Evolutionary conservation across 2,329 filamentous ascomycete genomes (phyloP).

Genomic region (Aspergillus transmontanensis): DNA sequence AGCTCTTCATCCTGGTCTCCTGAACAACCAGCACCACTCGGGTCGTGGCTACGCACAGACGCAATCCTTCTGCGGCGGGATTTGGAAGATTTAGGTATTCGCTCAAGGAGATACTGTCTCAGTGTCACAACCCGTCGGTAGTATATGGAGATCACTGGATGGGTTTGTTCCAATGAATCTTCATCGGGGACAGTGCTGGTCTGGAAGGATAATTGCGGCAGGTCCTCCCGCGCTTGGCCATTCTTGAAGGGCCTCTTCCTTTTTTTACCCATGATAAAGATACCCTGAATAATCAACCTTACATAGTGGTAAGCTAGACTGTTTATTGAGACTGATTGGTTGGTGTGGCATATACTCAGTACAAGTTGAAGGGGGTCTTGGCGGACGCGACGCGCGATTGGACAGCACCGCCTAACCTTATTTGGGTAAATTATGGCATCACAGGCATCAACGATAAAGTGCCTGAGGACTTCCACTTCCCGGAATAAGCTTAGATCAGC

Average conservation of each 20-base stretch:
- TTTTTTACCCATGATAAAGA: conserved; percentile 29
- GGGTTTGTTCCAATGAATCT: conserved; percentile 32
- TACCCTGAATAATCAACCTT: not conserved
- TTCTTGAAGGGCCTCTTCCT: conserved; percentile 44
- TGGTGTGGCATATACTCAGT: not conserved
- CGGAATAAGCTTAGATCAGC: too few species aligned
- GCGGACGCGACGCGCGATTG: not conserved
- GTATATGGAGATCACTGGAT: conserved; percentile 69
- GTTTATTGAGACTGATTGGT: not conserved
- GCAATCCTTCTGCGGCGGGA: conserved; percentile 50
- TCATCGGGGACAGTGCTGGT: not conserved
- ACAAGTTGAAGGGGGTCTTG: not conserved
- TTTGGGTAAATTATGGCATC: not conserved
- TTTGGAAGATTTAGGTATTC: conserved; percentile 68
- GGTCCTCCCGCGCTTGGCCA: conserved; percentile 13
- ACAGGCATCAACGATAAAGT: too few species aligned
- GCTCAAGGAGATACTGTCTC: conserved; percentile 68
- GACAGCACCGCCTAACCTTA: not conserved
- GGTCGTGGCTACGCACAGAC: conserved; percentile 29
- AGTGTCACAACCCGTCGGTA: conserved; percentile 69
- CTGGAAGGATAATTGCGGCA: conserved; percentile 27
- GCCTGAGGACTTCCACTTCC: too few species aligned
- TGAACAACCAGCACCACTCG: conserved; percentile 1
- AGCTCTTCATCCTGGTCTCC: conserved; percentile 36
- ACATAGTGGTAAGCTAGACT: not conserved